phyloP scores from a whole-genome alignment of 139 green algal species.

The Chlorella sp. region DNA sequence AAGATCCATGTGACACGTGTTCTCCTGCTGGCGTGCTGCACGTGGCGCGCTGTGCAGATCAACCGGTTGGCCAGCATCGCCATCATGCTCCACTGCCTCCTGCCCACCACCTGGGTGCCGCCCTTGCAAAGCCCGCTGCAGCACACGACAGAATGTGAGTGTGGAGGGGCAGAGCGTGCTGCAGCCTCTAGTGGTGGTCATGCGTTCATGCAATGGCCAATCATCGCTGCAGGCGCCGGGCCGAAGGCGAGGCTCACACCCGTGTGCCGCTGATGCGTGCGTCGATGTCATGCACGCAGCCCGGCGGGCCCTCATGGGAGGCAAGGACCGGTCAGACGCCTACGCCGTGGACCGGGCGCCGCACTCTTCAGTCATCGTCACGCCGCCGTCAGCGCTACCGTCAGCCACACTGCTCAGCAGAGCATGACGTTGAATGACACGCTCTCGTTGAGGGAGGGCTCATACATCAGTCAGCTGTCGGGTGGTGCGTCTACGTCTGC shows the following conservation, averaged over 20 bases:
- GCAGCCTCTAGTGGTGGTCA: no score
- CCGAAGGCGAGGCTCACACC: background rate
- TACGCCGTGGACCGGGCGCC: background rate
- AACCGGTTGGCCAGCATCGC: slow-evolving; percentile 82
- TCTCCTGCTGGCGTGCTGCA: no score
- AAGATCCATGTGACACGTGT: no score
- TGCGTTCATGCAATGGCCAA: no score
- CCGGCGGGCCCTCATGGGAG: background rate
- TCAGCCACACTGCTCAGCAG: no score
- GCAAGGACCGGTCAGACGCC: background rate
- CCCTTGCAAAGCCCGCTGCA: slow-evolving; percentile 41
- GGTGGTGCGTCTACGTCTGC: no score
- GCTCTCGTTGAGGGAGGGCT: no score
- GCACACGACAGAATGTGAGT: background rate
- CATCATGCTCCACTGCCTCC: slow-evolving; percentile 77
- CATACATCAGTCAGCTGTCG: no score
- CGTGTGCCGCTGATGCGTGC: background rate
- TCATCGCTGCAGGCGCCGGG: no score
- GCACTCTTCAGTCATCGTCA: background rate
- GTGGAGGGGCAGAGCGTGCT: background rate
- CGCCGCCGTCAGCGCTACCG: background rate
- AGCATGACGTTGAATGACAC: no score
- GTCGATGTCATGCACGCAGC: background rate
- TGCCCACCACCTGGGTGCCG: slow-evolving; percentile 71
- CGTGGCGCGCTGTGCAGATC: slow-evolving; percentile 59